Base-by-base conservation (phyloP, 2,329 filamentous ascomycete genomes). In the Neofusicoccum umdonicola region DNA sequence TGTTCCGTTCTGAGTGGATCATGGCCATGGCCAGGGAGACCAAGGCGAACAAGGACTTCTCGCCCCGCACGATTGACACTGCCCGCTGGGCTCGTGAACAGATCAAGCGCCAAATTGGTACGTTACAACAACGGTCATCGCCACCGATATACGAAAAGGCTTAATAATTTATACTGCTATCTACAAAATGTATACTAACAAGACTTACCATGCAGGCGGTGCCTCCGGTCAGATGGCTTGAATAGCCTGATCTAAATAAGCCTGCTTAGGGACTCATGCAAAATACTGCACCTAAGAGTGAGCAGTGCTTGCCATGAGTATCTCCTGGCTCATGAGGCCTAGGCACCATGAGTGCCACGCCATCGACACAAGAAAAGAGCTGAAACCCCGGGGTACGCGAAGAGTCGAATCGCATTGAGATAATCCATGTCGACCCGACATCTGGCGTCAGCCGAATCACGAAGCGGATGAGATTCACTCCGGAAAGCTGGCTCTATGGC, bases 61-160 rank as follows among this genome's bases (percentile, higher is more conserved):
- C 88, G 71, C 74, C 86, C 34, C 90, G 93, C 68, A 99, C 95
- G 3, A 89, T 95, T 69, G 92, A 97, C 69, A 98, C 95, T 52
- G 95, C 95, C 75, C 90, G 94, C 72, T 99, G 95, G 95, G 93
- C 95, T 68, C 90, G 94, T 67, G 95, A 98, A 80, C 93, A 97
- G 78, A 93, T 98, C 77, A 98, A 97, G 85, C 90, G 92, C 72
- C 95, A 99, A 80, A 80, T 88, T 61, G 78, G 78, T 80, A 64
- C 12, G 62, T 50, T 4, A 17, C 3, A 17, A 17, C 3, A 17
- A 5, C 17, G 11, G 19, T 48, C 45, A 1, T 48, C 27, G 27
- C 27, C 27, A 31, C 27, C 27, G 27, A 31, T 31, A 31, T 31
- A 31, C 27, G 12, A 8, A 19, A 56, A 13, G 9, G 19, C n/a